Conservation (phyloP, 768 basidiomycete species). For the Tephrocybe sp. region DNA sequence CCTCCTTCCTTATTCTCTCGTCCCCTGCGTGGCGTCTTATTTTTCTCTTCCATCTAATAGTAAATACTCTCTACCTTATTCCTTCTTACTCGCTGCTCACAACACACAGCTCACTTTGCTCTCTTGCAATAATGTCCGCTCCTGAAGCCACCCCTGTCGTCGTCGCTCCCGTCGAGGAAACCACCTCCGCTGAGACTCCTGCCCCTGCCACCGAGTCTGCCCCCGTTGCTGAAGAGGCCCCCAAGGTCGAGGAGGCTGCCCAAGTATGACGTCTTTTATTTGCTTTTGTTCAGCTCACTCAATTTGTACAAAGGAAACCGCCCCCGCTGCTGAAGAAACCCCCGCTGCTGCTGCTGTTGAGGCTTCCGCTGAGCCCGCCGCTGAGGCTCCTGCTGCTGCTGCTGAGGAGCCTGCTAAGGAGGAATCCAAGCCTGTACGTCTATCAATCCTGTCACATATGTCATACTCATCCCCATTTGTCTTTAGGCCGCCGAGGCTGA, state of each 20-base stretch:
- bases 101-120: slow-evolving; percentile 50
- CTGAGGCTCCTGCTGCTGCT: slow-evolving; percentile 17
- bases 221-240: slow-evolving; percentile 55
- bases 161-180: slow-evolving; percentile 50
- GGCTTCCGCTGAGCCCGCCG: slow-evolving; percentile 18
- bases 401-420: slow-evolving; percentile 34
- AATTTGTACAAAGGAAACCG: slow-evolving; percentile 19
- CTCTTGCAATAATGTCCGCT: slow-evolving; percentile 81
- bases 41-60: slow-evolving; percentile 57
- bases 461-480: slow-evolving; percentile 9
- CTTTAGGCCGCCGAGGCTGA: slow-evolving; percentile 40
- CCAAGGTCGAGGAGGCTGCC: slow-evolving; percentile 33
- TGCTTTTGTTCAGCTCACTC: not conserved
- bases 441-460: not conserved
- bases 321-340: slow-evolving; percentile 28
- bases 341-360: slow-evolving; percentile 20
- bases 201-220: slow-evolving; percentile 34
- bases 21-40: slow-evolving; percentile 51
- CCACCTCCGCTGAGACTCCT: slow-evolving; percentile 44
- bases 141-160: slow-evolving; percentile 50
- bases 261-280: slow-evolving; percentile 15
- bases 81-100: slow-evolving; percentile 8
- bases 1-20: slow-evolving; percentile 59
- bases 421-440: slow-evolving; percentile 39
- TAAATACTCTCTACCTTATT: slow-evolving; percentile 25